phyloP scores from a whole-genome alignment of 768 basidiomycete genomes.

The Pleurotus pulmonarius region DNA sequence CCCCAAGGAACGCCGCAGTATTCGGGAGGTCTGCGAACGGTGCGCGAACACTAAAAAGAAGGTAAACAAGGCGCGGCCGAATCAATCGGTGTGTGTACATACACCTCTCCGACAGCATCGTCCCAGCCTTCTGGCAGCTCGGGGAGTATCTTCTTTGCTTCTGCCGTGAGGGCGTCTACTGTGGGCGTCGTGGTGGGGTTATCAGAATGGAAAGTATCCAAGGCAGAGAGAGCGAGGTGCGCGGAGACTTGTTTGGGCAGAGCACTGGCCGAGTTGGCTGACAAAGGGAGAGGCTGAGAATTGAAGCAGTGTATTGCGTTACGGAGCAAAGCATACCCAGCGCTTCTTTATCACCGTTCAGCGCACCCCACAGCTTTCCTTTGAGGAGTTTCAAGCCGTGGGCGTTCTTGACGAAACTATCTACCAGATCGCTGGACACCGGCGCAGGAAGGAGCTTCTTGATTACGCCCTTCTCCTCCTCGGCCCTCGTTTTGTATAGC shows the following conservation, averaged over 20 bases:
- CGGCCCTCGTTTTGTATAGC: conserved; percentile 77
- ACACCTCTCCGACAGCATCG: conserved; percentile 77
- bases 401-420: conserved; percentile 76
- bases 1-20: conserved; percentile 90
- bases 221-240: conserved; percentile 72
- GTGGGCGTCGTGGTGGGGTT: conserved; percentile 34
- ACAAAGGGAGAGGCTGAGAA: not conserved
- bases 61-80: conserved; percentile 12
- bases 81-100: conserved; percentile 26
- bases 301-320: too few species aligned
- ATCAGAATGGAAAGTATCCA: conserved; percentile 31
- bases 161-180: conserved; percentile 46
- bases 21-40: conserved; percentile 88
- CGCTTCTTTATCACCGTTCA: conserved; percentile 45
- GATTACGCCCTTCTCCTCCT: conserved; percentile 60
- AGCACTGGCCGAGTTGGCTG: conserved; percentile 37
- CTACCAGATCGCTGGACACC: conserved; percentile 52
- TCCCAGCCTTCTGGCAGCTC: conserved; percentile 54
- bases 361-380: conserved; percentile 57
- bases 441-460: conserved; percentile 42
- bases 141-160: conserved; percentile 44
- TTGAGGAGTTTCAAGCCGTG: conserved; percentile 67
- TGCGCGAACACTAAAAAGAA: conserved; percentile 58
- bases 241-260: conserved; percentile 57
- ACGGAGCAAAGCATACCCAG: conserved; percentile 37